Evolutionary conservation across 352 stramenopile genomes (phyloP), one percentile per base, ranked within the genome.

Genomic region (Globisporangium paroecandrum): DNA sequence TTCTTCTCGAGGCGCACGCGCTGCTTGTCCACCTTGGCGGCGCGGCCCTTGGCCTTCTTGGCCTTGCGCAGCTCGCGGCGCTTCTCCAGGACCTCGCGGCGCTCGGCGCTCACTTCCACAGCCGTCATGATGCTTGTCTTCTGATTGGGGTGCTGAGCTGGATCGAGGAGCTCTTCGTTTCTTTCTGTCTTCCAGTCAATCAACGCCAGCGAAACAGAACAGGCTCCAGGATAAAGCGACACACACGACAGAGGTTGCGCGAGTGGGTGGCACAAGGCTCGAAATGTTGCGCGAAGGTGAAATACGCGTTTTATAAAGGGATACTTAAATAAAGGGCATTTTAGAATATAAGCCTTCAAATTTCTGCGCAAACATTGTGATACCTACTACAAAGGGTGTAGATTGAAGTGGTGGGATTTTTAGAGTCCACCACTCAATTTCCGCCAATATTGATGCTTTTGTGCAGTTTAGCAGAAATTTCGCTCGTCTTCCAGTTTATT

Each of bases 11-110:
- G 72, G 12, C 79, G 74, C 61, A 80, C 75, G 53, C 77, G 79
- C 59, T 85, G 82, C 72, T 91, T 90, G 60, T 85, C 74, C 67
- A 76, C 65, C 68, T 89, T 90, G 68, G 87, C 85, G 12, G 82
- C 66, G 59, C 81, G 79, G 36, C 81, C 84, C 73, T 93, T 93
- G 13, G 57, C 66, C 68, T 94, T 94, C 78, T 93, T 94, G 61
- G 80, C 87, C 69, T 91, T 92, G 69, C 84, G 84, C 71, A 91
- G 80, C 74, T 85, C 82, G 27, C 87, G 84, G 58, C 87, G 84
- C 58, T 73, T 79, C 71, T 75, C 73, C 53, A 87, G 70, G 20
- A 87, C 71, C 62, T 61, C 58, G 59, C 71, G 65, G 41, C 79
- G 79, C 64, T 85, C 79, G 25, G 69, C 66, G n/a, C 47, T 71